Evolutionary conservation across 306 rosid species (phyloP), one percentile per base, ranked within the genome.

Genomic region (Citrullus mucosospermus): DNA sequence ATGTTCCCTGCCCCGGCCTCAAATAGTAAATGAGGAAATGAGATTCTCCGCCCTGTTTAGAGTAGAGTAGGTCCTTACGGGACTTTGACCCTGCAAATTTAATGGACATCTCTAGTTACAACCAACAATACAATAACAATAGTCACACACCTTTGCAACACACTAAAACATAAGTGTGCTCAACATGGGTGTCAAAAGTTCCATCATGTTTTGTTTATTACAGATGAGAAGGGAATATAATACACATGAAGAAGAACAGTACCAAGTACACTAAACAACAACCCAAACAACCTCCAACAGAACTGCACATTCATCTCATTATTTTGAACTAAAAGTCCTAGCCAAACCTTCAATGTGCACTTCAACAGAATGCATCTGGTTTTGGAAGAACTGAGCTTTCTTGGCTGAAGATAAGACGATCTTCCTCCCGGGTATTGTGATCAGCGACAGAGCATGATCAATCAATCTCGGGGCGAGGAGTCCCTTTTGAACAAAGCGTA

Each of bases 401-500:
- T 73, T 10, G 22, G 77, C 77, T 50, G 77, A 7, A 48, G 44
- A 50, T 4, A 15, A 4, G 3, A 50, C 41, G 15, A 50, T 73
- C 60, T 43, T 43, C 9, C 8, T 70, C 32, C 17, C 12, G 2
- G 6, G 58, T 25, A 20, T 71, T 3, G n/a, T 20, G 59, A 71
- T 71, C 54, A 46, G 53, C 9, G 20, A 46, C 1, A 6, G 57
- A 46, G 56, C 25, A 9, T 15, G 59, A 30, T 50, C 5, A 12
- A 62, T 78, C 54, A 78, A 44, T 50, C 32, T 43, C 81, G 56
- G n/a, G 75, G 80, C 1, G 32, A 50, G 48, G 63, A 36, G 20
- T 66, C 54, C 76, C 39, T 78, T 22, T 78, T 78, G 81, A 78
- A 75, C 78, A 76, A 65, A 51, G 83, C 46, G 22, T 78, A 63